Evolutionary conservation across 768 basidiomycete species (phyloP), one percentile per base, ranked within the genome.

Genomic region (Agrocybe pediades): DNA sequence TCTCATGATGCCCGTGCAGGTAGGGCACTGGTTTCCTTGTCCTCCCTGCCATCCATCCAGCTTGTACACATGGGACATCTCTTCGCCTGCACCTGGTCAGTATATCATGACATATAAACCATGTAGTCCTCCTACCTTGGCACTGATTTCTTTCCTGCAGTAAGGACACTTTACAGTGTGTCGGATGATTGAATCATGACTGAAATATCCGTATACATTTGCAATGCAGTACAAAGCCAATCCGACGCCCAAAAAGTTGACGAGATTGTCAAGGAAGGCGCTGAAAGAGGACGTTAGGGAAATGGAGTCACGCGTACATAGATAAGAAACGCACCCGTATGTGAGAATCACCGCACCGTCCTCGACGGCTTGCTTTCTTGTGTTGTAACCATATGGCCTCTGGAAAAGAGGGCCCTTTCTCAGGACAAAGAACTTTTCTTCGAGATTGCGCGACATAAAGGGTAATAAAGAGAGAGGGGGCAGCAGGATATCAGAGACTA

Each of bases 291-390:
- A 41, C 36, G 57, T 19, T 52, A 60, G 15, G 17, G 19, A 25
- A 23, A 17, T 43, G 7, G 45, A 33, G 16, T 46, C 27, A 15
- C n/a, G 9, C 19, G 30, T 30, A 45, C 9, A 25, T 24, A 9
- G n/a, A 24, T 41, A 40, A 11, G 23, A 39, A 25, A 39, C 50
- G 6, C 42, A 70, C 70, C 70, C 74, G 21, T 69, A 74, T 8
- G 71, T 69, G 51, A 76, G 62, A 1, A 74, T 73, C 1, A 77
- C 70, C 15, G 77, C 74, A n/a, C 78, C 78, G 43, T 80, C 78
- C 0, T 70, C 73, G 1, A 68, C 60, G 2, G 77, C 76, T 55
- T 78, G 77, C 46, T 70, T 51, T 11, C 77, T 62, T 1, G 78
- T 80, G 46, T 78, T 78, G 52, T 78, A 80, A 2, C 68, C 68